Base-by-base conservation (phyloP, 257 asterid genomes). In the Salvia hispanica region DNA sequence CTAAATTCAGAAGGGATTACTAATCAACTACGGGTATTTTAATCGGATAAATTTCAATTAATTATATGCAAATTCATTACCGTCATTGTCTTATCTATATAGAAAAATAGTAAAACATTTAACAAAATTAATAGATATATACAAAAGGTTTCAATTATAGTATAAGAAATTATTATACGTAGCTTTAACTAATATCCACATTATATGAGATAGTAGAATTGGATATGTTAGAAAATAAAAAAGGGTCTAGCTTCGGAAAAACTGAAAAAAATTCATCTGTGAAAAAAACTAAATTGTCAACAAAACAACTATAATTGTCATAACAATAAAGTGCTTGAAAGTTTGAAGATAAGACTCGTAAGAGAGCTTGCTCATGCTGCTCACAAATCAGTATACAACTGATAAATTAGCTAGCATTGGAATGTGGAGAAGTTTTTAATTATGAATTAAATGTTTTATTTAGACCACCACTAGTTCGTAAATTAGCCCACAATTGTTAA, bases 361-460 rank as follows among this genome's bases (percentile, higher is more conserved):
- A 33, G 12, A 33, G 31, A 36, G 31, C 3, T 43, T 31, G 34
- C 9, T 31, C 28, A 43, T 37, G 47, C 64, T 37, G 39, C 33
- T 1, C 8, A 9, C 34, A 34, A 37, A 11, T 37, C 52, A 52
- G 25, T 39, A 53, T 39, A 48, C 52, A 40, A 39, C 9, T 51
- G 51, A 18, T 3, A 21, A 45, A 46, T 5, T 7, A 28, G 11
- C 33, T 37, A 47, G 62, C 64, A 48, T 74, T 51, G 74, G 45
- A 52, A 16, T 34, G 45, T 57, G 72, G 46, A 61, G 16, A 46
- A 43, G 53, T 42, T 50, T 40, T 71, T 48, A 58, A 54, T 64
- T 64, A 54, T 39, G 54, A 64, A 59, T 33, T 45, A 36, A 69
- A 62, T 33, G 72, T 4, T 40, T 40, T 47, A 15, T 8, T 40